Base-by-base conservation (phyloP, 192 early-diverging fungal species). In the Coemansia sp. region DNA sequence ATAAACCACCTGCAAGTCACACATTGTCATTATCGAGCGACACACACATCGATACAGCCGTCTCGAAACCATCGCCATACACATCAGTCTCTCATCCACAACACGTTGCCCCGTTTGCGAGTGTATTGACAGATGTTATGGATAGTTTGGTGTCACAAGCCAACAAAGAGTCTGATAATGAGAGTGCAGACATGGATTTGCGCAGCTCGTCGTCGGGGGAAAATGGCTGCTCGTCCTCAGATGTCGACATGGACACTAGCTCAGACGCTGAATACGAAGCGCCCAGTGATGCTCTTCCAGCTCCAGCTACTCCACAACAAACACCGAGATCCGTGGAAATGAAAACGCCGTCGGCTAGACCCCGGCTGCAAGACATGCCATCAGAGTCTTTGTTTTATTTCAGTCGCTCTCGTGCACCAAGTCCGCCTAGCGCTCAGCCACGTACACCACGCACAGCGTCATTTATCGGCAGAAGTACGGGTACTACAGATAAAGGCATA, bases 171-270 rank as follows among this genome's bases (percentile, higher is more conserved):
- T n/a, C 48, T 1, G 46, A 43, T 19, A 41, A 49, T 3, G 45
- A 48, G 4, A 29, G 10, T n/a, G 50, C 25, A 9, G 43, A 65
- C 10, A 57, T 65, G 50, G 50, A 58, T 25, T 34, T 13, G 9
- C 34, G 29, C 29, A 5, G 5, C 18, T 15, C 35, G 10, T 34
- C 35, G 4, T 46, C 61, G 7, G 43, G 25, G 4, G 29, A 22
- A 4, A 34, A 36, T 39, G 19, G 39, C 39, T 40, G 15, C 0
- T 58, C 55, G 11, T 48, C 64, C n/a, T 38, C 38, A 19, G 50
- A 48, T 3, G 39, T 53, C 27, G 67, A 71, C 43, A 71, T 71
- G 67, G 67, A 71, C 20, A 71, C 60, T 3, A 62, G 60, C 48
- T 71, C 67, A 17, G 67, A 71, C 39, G 32, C 34, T 0, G 60